These are phyloP conservation scores for Pichia nanzhaoensis DNA, from an alignment of 805 yeast species.

Conservation along the genomic window DNA sequence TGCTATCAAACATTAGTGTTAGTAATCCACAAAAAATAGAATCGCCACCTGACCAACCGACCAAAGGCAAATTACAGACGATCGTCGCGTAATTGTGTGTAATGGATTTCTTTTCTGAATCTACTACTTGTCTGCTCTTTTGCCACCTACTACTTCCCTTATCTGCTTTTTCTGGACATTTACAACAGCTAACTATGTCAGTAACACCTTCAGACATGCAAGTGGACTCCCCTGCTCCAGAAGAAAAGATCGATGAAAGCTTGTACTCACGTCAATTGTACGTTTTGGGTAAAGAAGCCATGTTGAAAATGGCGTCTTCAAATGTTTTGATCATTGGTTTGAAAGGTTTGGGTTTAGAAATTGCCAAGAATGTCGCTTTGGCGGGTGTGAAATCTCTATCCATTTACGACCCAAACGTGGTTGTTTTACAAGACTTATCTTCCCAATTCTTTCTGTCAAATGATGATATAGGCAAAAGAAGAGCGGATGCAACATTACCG, in stretches of 20 bases:
- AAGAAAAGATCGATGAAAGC: slow-evolving; percentile 68
- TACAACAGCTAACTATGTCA: no score
- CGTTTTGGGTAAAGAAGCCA: slow-evolving; percentile 96
- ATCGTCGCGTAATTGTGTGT: no score
- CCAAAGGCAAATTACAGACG: no score
- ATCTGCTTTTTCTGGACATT: not conserved
- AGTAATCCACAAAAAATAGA: not conserved
- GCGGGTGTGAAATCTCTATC: slow-evolving; percentile 95
- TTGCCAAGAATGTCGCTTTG: slow-evolving; percentile 91
- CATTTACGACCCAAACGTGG: slow-evolving; percentile 72
- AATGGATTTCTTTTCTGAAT: no score
- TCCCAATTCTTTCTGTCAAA: slow-evolving; percentile 79
- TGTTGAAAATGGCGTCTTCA: slow-evolving; percentile 92
- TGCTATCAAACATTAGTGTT: no score
- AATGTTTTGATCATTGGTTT: slow-evolving; percentile 88
- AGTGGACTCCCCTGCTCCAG: slow-evolving; percentile 34
- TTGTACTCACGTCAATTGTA: slow-evolving; percentile 94
- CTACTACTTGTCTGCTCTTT: not conserved
- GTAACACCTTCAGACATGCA: slow-evolving; percentile 34
- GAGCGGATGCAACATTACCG: slow-evolving; percentile 66
- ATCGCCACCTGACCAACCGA: no score
- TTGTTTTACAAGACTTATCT: slow-evolving; percentile 66
- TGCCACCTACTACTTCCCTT: not conserved
- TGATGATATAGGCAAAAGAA: slow-evolving; percentile 65
- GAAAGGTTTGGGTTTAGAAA: slow-evolving; percentile 90